Evolutionary conservation across 1,139 yeast species (phyloP).

Genomic region (Geotrichum restrictum): DNA sequence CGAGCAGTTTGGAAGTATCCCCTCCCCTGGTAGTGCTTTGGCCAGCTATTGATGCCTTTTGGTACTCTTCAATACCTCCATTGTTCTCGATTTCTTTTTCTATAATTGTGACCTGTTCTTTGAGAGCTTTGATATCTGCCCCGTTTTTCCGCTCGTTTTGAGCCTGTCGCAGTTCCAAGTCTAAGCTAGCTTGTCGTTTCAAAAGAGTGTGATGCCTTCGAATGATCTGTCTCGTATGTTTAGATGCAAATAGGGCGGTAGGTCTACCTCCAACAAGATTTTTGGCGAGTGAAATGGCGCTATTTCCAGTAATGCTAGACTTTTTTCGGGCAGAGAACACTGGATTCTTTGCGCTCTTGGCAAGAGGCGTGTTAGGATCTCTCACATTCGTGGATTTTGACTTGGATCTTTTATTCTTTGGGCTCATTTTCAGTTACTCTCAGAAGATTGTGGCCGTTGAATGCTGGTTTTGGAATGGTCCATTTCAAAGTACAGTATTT

Average conservation of each 20-base stretch:
- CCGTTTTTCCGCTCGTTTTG: conserved; percentile 53
- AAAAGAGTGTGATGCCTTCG: conserved; percentile 38
- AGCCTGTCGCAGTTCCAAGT: conserved; percentile 16
- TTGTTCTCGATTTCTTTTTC: conserved; percentile 21
- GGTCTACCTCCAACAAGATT: conserved; percentile 12
- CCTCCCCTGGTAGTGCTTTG: conserved; percentile 78
- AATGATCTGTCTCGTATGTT: conserved; percentile 35
- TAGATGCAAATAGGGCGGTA: conserved; percentile 22
- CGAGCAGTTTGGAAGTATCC: conserved; percentile 73
- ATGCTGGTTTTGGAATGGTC: not conserved
- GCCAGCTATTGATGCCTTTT: conserved; percentile 82
- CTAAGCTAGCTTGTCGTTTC: conserved; percentile 32
- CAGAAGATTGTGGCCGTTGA: not conserved
- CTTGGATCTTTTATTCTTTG: not conserved
- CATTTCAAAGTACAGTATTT: not conserved
- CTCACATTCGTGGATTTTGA: not conserved
- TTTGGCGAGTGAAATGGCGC: conserved; percentile 19
- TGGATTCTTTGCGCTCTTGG: conserved; percentile 6
- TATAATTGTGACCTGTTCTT: conserved; percentile 79
- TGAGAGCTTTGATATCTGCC: conserved; percentile 95
- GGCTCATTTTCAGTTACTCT: not conserved
- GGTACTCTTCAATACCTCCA: conserved; percentile 60
- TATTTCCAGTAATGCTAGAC: conserved; percentile 19
- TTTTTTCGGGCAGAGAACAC: conserved; percentile 14
- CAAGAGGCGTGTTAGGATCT: not conserved